Evolutionary conservation across 106 monocot species (phyloP).

Genomic region (Dendrobium chrysotoxum): DNA sequence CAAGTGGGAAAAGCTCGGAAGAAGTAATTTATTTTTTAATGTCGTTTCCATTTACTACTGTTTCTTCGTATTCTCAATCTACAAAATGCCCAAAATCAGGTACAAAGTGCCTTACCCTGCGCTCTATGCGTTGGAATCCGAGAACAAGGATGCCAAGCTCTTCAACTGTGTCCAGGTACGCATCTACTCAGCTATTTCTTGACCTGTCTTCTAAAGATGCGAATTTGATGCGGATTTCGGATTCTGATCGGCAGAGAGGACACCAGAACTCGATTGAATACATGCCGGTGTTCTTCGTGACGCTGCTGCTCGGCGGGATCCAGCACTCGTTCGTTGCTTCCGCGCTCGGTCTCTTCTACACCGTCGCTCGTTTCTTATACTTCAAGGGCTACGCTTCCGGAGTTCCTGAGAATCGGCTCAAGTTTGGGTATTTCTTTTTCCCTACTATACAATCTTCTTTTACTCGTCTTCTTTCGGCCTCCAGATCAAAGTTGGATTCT

Average conservation of each 20-base stretch:
- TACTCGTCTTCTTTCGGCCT: neutral
- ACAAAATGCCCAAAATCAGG: conserved; percentile 24
- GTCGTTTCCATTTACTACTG: neutral
- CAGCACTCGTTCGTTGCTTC: conserved; percentile 61
- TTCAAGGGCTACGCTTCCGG: conserved; percentile 91
- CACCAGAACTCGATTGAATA: conserved; percentile 92
- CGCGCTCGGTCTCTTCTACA: conserved; percentile 50
- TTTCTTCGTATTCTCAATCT: neutral
- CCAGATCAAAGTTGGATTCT: conserved; percentile 1
- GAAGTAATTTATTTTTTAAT: conserved; percentile 25
- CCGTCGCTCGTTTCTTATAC: conserved; percentile 74
- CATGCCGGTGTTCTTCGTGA: conserved; percentile 81
- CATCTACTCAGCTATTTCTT: neutral
- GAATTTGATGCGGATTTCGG: neutral
- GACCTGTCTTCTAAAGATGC: no score
- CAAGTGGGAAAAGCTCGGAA: conserved; percentile 82
- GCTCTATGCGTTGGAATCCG: conserved; percentile 70
- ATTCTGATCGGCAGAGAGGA: conserved; percentile 47
- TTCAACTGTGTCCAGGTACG: conserved; percentile 90
- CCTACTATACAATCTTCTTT: neutral
- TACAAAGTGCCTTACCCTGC: conserved; percentile 87
- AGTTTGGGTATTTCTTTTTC: conserved; percentile 38
- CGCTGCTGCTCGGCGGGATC: conserved; percentile 55
- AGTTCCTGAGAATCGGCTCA: conserved; percentile 63
- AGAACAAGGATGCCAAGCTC: conserved; percentile 89